A percentile compares a stretch with the other conserved stretches of the same genome.
Evolutionary conservation across 1,284 basidiomycete species (phyloP).

Genomic region (Papiliotrema fonsecae): DNA sequence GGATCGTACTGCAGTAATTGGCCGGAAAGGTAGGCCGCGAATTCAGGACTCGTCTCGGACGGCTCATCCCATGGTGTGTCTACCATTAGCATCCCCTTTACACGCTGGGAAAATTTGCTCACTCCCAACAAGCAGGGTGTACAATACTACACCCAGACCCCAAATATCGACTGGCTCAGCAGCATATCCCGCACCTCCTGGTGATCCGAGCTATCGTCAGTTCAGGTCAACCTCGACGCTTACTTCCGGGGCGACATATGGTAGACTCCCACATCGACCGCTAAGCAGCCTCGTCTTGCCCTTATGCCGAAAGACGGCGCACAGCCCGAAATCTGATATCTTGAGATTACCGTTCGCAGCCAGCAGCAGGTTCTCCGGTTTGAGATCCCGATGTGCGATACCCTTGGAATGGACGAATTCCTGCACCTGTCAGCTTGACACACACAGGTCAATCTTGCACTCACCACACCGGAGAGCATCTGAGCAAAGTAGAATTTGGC

Average conservation of each 20-base stretch:
- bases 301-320: constrained; percentile 85
- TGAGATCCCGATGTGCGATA: constrained; percentile 92
- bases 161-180: constrained; percentile 94
- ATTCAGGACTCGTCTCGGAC: constrained; percentile 73
- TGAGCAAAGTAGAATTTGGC: constrained; percentile 91
- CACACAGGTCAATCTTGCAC: constrained; percentile 16
- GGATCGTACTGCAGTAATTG: constrained; percentile 71
- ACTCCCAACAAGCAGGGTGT: constrained; percentile 89
- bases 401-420: constrained; percentile 81
- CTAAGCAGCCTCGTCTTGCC: constrained; percentile 71
- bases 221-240: constrained; percentile 28
- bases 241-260: constrained; percentile 93
- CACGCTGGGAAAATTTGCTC: constrained; percentile 43
- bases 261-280: constrained; percentile 86
- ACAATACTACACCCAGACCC: constrained; percentile 95
- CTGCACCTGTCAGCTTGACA: too few species aligned
- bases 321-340: constrained; percentile 92
- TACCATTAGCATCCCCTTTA: constrained; percentile 41
- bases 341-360: constrained; percentile 73
- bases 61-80: constrained; percentile 99
- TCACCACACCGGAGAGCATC: constrained; percentile 66
- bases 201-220: constrained; percentile 31
- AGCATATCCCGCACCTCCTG: constrained; percentile 57
- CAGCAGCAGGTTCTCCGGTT: constrained; percentile 89
- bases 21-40: constrained; percentile 66